A percentile compares a stretch with the other conserved stretches of the same genome.
These are phyloP conservation scores for Edaphochlamys debaryana DNA, from an alignment of 139 green algal species.

Conservation along the genomic window DNA sequence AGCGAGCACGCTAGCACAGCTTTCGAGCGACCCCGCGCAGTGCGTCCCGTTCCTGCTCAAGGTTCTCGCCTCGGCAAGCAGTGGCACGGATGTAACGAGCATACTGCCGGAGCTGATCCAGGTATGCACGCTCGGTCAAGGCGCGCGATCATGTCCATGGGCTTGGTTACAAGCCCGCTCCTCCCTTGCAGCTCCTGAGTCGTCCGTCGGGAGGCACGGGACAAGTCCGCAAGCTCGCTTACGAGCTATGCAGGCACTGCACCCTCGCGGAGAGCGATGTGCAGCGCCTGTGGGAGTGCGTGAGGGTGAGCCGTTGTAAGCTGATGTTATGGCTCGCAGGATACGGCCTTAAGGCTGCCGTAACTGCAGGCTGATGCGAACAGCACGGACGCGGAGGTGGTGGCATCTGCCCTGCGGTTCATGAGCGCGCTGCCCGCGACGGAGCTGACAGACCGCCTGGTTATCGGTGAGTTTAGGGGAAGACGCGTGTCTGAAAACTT, in stretches of 20 bases:
- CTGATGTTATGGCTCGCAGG: no score
- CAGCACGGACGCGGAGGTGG: slow-evolving; percentile 4
- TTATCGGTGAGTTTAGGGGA: background rate
- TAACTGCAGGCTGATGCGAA: slow-evolving; percentile 19
- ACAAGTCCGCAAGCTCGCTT: slow-evolving; percentile 27
- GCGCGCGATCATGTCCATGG: no score
- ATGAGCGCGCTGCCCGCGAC: background rate
- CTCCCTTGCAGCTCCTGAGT: background rate
- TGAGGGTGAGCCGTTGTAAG: background rate
- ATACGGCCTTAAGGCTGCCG: background rate
- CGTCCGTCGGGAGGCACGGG: background rate
- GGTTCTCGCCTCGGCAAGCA: no score
- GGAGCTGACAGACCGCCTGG: background rate
- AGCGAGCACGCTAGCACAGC: no score
- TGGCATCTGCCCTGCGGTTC: slow-evolving; percentile 16
- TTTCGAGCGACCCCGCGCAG: no score
- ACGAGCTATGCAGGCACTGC: slow-evolving; percentile 25
- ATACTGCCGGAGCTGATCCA: no score
- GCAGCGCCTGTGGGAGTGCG: background rate
- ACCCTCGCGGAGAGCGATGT: background rate
- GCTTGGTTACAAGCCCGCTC: background rate
- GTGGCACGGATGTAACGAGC: no score
- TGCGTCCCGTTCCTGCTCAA: no score
- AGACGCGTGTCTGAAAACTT: background rate
- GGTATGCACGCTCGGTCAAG: no score